Conservation (phyloP, 495 filamentous ascomycete genomes). For the Physcia stellaris region DNA sequence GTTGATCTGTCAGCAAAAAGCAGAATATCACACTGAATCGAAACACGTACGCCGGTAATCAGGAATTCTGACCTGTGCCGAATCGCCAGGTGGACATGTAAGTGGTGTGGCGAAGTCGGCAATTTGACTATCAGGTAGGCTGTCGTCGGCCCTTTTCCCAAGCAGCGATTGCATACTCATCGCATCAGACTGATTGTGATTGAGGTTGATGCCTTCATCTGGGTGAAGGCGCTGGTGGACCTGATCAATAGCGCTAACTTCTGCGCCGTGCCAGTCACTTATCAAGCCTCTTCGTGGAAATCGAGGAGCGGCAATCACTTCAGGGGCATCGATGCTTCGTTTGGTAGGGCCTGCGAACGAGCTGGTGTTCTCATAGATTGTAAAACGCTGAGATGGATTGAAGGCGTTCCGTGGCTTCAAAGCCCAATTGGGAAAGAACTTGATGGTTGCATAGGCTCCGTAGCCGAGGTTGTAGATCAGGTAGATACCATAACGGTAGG, state of each 20-base stretch:
- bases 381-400: conserved; percentile 1
- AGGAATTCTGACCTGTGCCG: conserved; percentile 2
- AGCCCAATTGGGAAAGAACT: conserved; percentile 14
- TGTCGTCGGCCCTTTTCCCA: conserved; percentile 2
- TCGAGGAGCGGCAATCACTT: background rate
- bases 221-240: background rate
- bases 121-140: background rate
- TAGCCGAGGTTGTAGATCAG: conserved; percentile 18
- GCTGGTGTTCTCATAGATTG: conserved; percentile 5
- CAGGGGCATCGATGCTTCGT: conserved; percentile 1
- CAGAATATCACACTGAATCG: too few relatives aligned
- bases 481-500: conserved; percentile 14
- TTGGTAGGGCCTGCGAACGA: background rate
- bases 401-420: conserved; percentile 8
- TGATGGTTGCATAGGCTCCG: conserved; percentile 13
- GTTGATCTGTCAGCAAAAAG: background rate
- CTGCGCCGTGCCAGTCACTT: background rate
- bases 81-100: conserved; percentile 3
- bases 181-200: background rate
- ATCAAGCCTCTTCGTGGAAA: conserved; percentile 2
- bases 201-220: background rate
- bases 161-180: conserved; percentile 2
- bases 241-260: background rate
- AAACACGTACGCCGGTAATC: conserved; percentile 4
- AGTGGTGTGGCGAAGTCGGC: conserved; percentile 1